These are phyloP conservation scores for Spathaspora boniae DNA, from an alignment of 805 yeast genomes.

Conservation along the genomic window DNA sequence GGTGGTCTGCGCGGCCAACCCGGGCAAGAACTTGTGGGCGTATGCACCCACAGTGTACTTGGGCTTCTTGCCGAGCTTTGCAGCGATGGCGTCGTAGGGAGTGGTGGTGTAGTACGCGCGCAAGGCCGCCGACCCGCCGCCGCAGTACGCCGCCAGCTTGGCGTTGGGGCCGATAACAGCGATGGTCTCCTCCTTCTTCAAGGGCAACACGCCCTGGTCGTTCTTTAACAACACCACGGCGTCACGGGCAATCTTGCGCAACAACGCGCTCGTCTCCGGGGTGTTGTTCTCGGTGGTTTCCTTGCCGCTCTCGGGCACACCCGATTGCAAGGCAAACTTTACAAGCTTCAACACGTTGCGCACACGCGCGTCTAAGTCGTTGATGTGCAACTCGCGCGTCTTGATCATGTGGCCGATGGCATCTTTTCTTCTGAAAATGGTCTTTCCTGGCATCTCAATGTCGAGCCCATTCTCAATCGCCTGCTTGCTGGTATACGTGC, in stretches of 20 bases:
- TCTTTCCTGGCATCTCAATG: constrained; percentile 35
- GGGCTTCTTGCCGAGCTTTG: constrained; percentile 15
- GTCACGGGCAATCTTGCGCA: constrained; percentile 22
- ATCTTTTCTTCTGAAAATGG: constrained; percentile 17
- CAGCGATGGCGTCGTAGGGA: constrained; percentile 19
- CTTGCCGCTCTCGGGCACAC: constrained; percentile 19
- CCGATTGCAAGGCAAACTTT: constrained; percentile 19
- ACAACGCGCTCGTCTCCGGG: constrained; percentile 19
- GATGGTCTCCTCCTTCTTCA: constrained; percentile 26
- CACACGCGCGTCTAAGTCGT: constrained; percentile 25
- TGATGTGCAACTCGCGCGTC: constrained; percentile 23
- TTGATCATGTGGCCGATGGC: constrained; percentile 21
- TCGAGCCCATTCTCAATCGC: constrained; percentile 28
- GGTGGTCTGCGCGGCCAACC: constrained; percentile 17
- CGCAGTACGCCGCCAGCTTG: constrained; percentile 24
- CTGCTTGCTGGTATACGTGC: constrained; percentile 24
- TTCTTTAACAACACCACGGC: constrained; percentile 29
- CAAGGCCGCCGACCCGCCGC: constrained; percentile 33
- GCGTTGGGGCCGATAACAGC: constrained; percentile 35
- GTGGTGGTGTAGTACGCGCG: constrained; percentile 25
- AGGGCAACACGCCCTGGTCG: constrained; percentile 23
- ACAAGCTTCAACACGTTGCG: constrained; percentile 24
- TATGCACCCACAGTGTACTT: constrained; percentile 29
- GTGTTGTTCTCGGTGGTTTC: constrained; percentile 22
- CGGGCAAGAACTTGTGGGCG: constrained; percentile 28